A percentile compares a stretch with the other conserved stretches of the same genome.
Evolutionary conservation across 1,284 basidiomycete species (phyloP).

Genomic region (Apiotrichum veenhuisii): DNA sequence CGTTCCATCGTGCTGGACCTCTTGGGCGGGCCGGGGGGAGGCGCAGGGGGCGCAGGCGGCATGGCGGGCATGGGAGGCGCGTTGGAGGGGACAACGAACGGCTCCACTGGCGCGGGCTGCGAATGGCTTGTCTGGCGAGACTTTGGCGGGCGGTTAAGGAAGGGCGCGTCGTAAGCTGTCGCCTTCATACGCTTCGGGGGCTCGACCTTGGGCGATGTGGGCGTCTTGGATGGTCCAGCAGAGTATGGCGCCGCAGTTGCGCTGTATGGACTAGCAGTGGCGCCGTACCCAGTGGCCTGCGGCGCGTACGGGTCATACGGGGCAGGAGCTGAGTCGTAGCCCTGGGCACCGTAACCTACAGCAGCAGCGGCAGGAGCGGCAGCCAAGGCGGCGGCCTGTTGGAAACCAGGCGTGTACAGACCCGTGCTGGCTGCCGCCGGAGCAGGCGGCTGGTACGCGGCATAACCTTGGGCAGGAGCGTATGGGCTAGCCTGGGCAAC

Average conservation of each 20-base stretch:
- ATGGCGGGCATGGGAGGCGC: conserved; percentile 16
- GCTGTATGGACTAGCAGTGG: background rate
- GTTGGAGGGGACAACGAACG: conserved; percentile 14
- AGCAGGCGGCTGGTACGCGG: background rate
- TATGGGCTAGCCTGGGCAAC: background rate
- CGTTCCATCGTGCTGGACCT: conserved; percentile 10
- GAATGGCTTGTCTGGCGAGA: background rate
- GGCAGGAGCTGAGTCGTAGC: background rate
- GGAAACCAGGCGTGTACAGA: background rate
- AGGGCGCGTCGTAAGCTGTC: conserved; percentile 47
- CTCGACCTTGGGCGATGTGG: conserved; percentile 17
- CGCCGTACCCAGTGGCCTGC: conserved; percentile 6
- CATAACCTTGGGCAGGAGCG: background rate
- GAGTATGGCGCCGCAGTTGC: background rate
- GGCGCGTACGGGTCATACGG: conserved; percentile 22
- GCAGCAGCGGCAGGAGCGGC: background rate
- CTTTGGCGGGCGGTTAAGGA: conserved; percentile 18
- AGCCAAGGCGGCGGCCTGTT: background rate
- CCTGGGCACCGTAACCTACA: background rate
- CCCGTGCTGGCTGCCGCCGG: background rate
- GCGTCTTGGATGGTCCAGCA: background rate
- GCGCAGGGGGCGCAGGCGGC: conserved; percentile 17
- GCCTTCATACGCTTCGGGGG: conserved; percentile 37
- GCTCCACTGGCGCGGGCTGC: background rate
- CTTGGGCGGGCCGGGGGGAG: conserved; percentile 33